Conservation (phyloP, 148 eudicot genomes). For the Selenicereus undatus region DNA sequence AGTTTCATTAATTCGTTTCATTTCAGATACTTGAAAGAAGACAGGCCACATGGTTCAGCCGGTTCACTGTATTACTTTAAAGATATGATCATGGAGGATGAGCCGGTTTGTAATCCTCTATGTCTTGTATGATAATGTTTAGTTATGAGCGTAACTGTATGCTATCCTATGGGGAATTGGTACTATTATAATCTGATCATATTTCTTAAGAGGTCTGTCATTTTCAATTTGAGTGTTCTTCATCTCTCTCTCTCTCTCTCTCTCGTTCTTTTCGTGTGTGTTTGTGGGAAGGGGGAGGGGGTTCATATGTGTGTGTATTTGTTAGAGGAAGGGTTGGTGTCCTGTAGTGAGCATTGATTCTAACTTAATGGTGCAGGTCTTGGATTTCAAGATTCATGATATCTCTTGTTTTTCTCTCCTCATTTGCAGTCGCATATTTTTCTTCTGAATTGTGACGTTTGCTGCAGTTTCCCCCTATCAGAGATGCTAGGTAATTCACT, state of each 20-base stretch:
- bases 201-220: neutral
- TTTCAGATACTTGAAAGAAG: slow-evolving; percentile 85
- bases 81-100: slow-evolving; percentile 87
- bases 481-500: slow-evolving; percentile 62
- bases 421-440: slow-evolving; percentile 73
- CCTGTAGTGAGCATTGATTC: neutral
- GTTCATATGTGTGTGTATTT: neutral
- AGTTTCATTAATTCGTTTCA: neutral
- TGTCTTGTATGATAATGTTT: slow-evolving; percentile 5
- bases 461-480: slow-evolving; percentile 70
- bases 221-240: neutral
- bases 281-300: neutral
- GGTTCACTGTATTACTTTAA: slow-evolving; percentile 83
- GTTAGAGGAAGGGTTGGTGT: neutral
- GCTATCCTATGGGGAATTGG: neutral
- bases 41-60: slow-evolving; percentile 94
- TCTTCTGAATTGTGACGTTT: slow-evolving; percentile 64
- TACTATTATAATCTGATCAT: neutral
- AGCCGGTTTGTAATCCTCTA: slow-evolving; percentile 44
- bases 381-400: slow-evolving; percentile 10
- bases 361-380: neutral
- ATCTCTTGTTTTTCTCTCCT: slow-evolving; percentile 8
- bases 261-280: neutral
- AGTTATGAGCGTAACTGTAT: neutral
- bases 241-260: neutral